Percentiles rank a stretch among this genome's conserved stretches.
These are phyloP conservation scores for Taiozyma sp. DNA, from an alignment of 1,139 yeast genomes.

Conservation along the genomic window DNA sequence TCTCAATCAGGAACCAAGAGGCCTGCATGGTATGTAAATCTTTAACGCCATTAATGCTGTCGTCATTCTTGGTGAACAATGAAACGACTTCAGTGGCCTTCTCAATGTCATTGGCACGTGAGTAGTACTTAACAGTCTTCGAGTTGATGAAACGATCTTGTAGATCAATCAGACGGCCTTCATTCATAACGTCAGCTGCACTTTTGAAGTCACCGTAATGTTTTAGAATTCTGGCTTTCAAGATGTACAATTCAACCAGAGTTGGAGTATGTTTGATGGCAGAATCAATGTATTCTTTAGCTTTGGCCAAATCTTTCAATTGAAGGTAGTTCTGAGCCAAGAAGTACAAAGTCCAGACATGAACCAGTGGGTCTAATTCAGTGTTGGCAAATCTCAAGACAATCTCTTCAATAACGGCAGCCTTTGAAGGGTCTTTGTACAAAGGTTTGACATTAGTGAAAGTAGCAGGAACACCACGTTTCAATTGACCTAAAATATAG, in stretches of 20 bases:
- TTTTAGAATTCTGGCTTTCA: slow-evolving; percentile 78
- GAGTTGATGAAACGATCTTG: slow-evolving; percentile 93
- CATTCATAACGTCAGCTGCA: slow-evolving; percentile 66
- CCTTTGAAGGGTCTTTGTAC: slow-evolving; percentile 50
- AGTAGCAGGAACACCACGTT: slow-evolving; percentile 86
- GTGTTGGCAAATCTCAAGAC: slow-evolving; percentile 41
- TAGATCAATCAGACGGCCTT: slow-evolving; percentile 72
- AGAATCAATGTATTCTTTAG: slow-evolving; percentile 51
- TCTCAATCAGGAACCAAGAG: slow-evolving; percentile 82
- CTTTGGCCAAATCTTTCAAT: slow-evolving; percentile 45
- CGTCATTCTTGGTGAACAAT: slow-evolving; percentile 81
- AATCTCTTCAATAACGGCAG: slow-evolving; percentile 44
- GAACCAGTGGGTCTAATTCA: slow-evolving; percentile 41
- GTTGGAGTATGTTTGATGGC: slow-evolving; percentile 80
- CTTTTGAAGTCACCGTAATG: slow-evolving; percentile 55
- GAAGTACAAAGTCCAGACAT: slow-evolving; percentile 77
- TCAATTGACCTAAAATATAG: slow-evolving; percentile 60
- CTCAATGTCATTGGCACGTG: slow-evolving; percentile 76
- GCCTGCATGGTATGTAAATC: slow-evolving; percentile 90
- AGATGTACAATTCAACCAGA: slow-evolving; percentile 72
- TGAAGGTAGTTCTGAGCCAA: slow-evolving; percentile 76
- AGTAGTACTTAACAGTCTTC: slow-evolving; percentile 76
- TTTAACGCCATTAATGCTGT: slow-evolving; percentile 71
- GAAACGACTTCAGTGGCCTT: slow-evolving; percentile 74
- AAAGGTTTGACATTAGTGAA: slow-evolving; percentile 83